These are phyloP conservation scores for Candida nemodendra DNA, from an alignment of 805 yeast species.

Conservation along the genomic window DNA sequence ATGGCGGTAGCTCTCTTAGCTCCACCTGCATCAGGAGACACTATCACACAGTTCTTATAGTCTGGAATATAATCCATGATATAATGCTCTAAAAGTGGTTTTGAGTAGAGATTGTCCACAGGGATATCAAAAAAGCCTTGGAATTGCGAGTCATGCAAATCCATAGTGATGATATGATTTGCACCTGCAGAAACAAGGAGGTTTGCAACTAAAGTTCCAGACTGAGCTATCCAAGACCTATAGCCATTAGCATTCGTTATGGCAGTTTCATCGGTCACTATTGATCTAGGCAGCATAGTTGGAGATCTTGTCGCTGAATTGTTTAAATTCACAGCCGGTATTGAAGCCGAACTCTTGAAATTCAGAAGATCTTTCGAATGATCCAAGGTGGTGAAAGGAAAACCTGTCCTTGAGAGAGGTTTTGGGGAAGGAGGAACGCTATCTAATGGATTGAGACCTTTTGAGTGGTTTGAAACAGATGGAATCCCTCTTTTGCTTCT, in stretches of 20 bases:
- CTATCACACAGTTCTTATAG: conserved; percentile 81
- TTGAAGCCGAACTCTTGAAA: conserved; percentile 4
- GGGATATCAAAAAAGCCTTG: conserved; percentile 97
- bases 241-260: conserved; percentile 56
- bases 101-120: conserved; percentile 88
- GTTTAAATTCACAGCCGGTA: conserved; percentile 11
- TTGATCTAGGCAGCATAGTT: conserved; percentile 10
- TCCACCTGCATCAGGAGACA: conserved; percentile 99
- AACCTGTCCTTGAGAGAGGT: conserved; percentile 33
- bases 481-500: conserved; percentile 79
- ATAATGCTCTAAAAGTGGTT: conserved; percentile 84
- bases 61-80: conserved; percentile 76
- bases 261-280: conserved; percentile 23
- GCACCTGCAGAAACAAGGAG: conserved; percentile 91
- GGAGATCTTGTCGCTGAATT: conserved; percentile 9
- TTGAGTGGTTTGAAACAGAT: conserved; percentile 30
- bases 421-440: conserved; percentile 49
- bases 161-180: conserved; percentile 96
- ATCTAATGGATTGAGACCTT: conserved; percentile 29
- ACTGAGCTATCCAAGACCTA: conserved; percentile 93
- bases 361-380: conserved; percentile 13
- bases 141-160: conserved; percentile 94
- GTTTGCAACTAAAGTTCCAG: conserved; percentile 89
- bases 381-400: conserved; percentile 6
- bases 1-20: conserved; percentile 95